Conservation (phyloP, 192 early-diverging fungal species). For the Rhizophagus clarus region DNA sequence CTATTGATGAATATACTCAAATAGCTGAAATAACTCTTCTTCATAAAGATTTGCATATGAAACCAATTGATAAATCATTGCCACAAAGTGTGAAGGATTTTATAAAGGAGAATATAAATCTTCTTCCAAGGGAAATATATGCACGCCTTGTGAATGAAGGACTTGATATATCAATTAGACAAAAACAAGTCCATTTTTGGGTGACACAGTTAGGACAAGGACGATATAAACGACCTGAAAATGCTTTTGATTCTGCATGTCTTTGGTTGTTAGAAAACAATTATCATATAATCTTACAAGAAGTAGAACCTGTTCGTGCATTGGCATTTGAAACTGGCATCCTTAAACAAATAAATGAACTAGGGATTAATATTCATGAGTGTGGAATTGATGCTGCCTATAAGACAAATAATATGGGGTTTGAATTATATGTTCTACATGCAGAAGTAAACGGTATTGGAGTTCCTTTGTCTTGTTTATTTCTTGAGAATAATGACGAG, state of each 20-base stretch:
- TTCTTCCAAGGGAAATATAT: conserved; percentile 26
- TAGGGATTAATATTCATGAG: not conserved
- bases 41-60: not conserved
- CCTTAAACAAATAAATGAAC: not conserved
- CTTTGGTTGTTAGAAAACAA: too few species aligned
- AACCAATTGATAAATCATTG: not conserved
- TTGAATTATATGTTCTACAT: conserved; percentile 1
- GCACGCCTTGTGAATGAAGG: not conserved
- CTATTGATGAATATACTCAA: not conserved
- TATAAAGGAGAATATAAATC: conserved; percentile 11
- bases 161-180: not conserved
- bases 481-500: too few species aligned
- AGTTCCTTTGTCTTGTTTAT: not conserved
- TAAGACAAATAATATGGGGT: not conserved
- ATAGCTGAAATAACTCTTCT: not conserved
- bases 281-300: not conserved
- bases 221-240: conserved; percentile 15
- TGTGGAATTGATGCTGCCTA: not conserved
- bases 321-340: not conserved
- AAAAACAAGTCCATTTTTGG: conserved; percentile 25
- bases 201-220: conserved; percentile 10
- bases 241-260: conserved; percentile 18
- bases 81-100: not conserved
- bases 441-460: not conserved
- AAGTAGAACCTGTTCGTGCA: not conserved